Evolutionary conservation across 352 stramenopile species (phyloP).

Genomic region (Phytophthora uliginosa): DNA sequence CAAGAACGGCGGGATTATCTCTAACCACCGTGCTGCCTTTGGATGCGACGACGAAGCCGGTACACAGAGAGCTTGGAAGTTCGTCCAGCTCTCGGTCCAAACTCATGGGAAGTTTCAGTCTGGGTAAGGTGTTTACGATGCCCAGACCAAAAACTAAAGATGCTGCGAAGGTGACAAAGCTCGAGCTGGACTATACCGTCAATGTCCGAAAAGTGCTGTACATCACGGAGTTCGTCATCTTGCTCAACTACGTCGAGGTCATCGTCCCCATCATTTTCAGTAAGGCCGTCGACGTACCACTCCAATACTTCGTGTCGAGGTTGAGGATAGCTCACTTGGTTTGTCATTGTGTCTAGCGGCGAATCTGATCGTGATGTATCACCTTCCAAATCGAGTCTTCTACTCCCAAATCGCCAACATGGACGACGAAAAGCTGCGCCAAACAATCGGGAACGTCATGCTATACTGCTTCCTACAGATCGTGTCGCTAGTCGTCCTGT

Average conservation of each 20-base stretch:
- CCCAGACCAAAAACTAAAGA: neutral
- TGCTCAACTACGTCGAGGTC: conserved; percentile 55
- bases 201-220: conserved; percentile 42
- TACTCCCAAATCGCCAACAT: conserved; percentile 40
- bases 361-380: conserved; percentile 36
- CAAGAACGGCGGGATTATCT: neutral
- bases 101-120: neutral
- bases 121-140: conserved; percentile 14
- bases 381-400: conserved; percentile 43
- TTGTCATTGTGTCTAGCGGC: conserved; percentile 16
- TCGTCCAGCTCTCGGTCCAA: neutral
- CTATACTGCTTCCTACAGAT: conserved; percentile 51
- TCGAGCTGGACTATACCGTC: conserved; percentile 30
- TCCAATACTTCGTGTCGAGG: no score
- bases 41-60: neutral
- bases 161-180: neutral
- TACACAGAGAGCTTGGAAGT: neutral
- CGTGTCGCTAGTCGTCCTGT: conserved; percentile 43
- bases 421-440: conserved; percentile 13
- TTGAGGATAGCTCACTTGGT: no score
- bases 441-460: conserved; percentile 41
- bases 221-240: conserved; percentile 54
- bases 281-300: conserved; percentile 16
- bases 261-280: conserved; percentile 53
- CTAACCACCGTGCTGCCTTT: neutral